These are phyloP conservation scores for Discostella stelligeroides DNA, from an alignment of 108 stramenopile species.

Conservation along the genomic window DNA sequence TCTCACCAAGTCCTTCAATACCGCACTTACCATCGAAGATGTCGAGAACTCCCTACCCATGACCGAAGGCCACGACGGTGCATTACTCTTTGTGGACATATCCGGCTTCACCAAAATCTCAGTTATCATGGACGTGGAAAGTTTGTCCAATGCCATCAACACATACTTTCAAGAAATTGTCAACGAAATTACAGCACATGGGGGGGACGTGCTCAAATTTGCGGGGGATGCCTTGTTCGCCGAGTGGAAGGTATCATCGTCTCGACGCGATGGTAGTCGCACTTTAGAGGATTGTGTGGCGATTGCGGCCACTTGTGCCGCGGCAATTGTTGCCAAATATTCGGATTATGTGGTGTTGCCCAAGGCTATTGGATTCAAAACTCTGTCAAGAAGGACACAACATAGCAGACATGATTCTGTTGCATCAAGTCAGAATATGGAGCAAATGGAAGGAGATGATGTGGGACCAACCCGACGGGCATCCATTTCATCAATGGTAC, in stretches of 20 bases:
- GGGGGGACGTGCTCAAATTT: constrained; percentile 81
- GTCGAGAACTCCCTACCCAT: constrained; percentile 42
- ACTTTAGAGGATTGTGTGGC: constrained; percentile 57
- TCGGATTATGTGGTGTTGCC: constrained; percentile 58
- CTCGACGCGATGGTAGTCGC: constrained; percentile 11
- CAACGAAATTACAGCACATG: constrained; percentile 57
- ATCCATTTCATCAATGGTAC: not conserved
- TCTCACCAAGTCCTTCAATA: constrained; percentile 21
- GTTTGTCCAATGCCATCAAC: constrained; percentile 73
- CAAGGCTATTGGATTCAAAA: constrained; percentile 27
- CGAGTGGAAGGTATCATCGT: constrained; percentile 51
- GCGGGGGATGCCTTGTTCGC: constrained; percentile 62
- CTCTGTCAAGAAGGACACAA: not conserved
- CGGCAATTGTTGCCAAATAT: constrained; percentile 56
- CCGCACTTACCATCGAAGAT: not conserved
- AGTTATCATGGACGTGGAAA: constrained; percentile 66
- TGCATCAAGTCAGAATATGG: constrained; percentile 8
- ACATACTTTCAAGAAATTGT: constrained; percentile 81
- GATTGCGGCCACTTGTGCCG: constrained; percentile 56
- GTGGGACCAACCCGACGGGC: not conserved
- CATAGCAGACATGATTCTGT: constrained; percentile 41
- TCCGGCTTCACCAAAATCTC: constrained; percentile 85
- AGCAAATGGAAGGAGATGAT: not conserved
- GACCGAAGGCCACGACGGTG: constrained; percentile 48
- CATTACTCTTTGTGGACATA: constrained; percentile 87